These are phyloP conservation scores for Debaryomyces prosopidis DNA, from an alignment of 805 yeast genomes.

Conservation along the genomic window DNA sequence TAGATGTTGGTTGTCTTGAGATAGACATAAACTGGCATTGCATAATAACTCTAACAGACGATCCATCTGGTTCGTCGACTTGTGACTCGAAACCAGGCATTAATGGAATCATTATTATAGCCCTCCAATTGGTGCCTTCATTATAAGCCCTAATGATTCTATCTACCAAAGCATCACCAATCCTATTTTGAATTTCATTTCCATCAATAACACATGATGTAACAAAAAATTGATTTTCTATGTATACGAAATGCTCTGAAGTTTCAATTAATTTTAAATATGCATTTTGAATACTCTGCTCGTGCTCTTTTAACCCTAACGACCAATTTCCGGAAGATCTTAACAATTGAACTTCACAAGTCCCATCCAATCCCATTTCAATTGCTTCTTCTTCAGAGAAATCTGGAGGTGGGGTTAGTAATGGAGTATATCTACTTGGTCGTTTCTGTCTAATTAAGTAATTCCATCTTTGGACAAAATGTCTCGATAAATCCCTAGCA, in stretches of 20 bases:
- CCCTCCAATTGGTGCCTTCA: constrained; percentile 80
- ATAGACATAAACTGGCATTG: constrained; percentile 94
- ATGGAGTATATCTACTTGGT: constrained; percentile 91
- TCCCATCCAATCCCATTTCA: constrained; percentile 64
- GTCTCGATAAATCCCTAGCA: constrained; percentile 90
- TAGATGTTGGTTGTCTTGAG: constrained; percentile 84
- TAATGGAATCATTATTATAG: constrained; percentile 86
- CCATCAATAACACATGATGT: constrained; percentile 89
- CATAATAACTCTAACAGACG: constrained; percentile 94
- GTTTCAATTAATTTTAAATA: constrained; percentile 87
- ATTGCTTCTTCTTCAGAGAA: constrained; percentile 70
- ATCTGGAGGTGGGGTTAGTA: constrained; percentile 90
- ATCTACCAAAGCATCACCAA: constrained; percentile 97
- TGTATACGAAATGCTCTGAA: constrained; percentile 88
- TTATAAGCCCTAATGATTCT: constrained; percentile 86
- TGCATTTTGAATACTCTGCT: constrained; percentile 89
- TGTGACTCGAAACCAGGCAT: constrained; percentile 98
- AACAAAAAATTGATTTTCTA: constrained; percentile 93
- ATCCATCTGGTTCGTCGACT: constrained; percentile 91
- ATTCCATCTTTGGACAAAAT: constrained; percentile 97
- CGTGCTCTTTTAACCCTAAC: constrained; percentile 79
- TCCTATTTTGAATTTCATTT: constrained; percentile 77
- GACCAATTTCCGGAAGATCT: constrained; percentile 96
- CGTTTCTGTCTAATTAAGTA: constrained; percentile 88
- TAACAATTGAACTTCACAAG: constrained; percentile 88